Base-by-base conservation (phyloP, 2,329 filamentous ascomycete species). In the Biscogniauxia mediterranea region DNA sequence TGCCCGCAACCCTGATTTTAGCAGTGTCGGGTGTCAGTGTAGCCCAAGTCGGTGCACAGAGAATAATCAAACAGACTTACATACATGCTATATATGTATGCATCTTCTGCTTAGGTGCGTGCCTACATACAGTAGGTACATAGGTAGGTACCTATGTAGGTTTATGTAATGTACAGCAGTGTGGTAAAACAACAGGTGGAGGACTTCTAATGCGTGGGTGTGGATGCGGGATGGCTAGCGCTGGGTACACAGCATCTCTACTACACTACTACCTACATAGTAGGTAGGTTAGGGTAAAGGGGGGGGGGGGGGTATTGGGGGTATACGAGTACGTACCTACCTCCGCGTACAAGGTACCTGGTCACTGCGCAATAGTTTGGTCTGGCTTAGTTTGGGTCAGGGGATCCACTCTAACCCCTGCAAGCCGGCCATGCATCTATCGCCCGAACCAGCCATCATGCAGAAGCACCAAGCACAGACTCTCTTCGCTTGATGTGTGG, bases 381-480 rank as follows among this genome's bases (percentile, higher is more conserved):
- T n/a, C 38, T n/a, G 38, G 38, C 38, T 46, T 46, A 46, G 38
- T n/a, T 46, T 46, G 38, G 38, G 38, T 46, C 15, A n/a, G 11
- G 13, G 52, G 52, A n/a, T 20, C 52, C 25, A 9, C 23, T 26
- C 25, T 15, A 8, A 7, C 62, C 63, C 62, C 55, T 61, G 64
- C 51, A 61, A 60, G 54, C 61, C 56, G 61, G 60, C 64, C 57
- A 68, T 65, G 68, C 64, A 66, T 64, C 66, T 61, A 46, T 64
- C 58, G 67, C 67, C 68, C 66, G 67, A 70, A 69, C 68, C 58
- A 64, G 63, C 66, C 66, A 66, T 64, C 61, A 65, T 63, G 61
- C 60, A 58, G 21, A 25, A 52, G 42, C 52, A 54, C 25, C 17
- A 38, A 28, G 59, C 53, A 61, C 55, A 60, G 55, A 59, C 59